A percentile compares a stretch with the other conserved stretches of the same genome.
Conservation (phyloP, 2,329 filamentous ascomycete genomes). For the Coniochaeta hoffmannii region DNA sequence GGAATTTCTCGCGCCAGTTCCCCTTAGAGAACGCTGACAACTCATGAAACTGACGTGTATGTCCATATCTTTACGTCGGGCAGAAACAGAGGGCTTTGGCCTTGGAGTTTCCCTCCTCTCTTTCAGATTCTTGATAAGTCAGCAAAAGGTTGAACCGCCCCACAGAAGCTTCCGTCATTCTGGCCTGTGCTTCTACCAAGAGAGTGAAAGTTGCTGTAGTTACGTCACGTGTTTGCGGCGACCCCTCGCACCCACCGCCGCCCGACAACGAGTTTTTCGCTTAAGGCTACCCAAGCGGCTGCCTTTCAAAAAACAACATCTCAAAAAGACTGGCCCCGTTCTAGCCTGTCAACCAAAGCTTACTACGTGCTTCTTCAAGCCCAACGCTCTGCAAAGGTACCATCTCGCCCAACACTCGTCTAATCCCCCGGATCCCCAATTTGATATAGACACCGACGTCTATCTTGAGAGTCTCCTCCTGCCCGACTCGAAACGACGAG, state of each 20-base stretch:
- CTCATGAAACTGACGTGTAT: background rate
- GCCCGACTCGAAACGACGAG: background rate
- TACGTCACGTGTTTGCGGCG: background rate
- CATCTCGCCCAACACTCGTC: background rate
- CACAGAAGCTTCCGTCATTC: background rate
- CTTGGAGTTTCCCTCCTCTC: too few species aligned
- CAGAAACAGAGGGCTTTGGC: background rate
- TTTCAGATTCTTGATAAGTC: too few species aligned
- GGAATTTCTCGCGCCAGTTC: too few species aligned
- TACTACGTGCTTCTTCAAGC: background rate
- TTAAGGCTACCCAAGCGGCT: conserved; percentile 16
- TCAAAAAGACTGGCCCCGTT: conserved; percentile 4
- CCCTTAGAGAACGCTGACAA: too few species aligned
- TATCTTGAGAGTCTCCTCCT: background rate
- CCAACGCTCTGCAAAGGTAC: conserved; percentile 4
- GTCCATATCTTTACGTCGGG: background rate
- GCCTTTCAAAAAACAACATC: conserved; percentile 18
- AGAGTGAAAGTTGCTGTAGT: background rate
- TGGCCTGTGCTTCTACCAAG: background rate
- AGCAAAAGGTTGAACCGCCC: background rate
- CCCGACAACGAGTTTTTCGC: conserved; percentile 19
- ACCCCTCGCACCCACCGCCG: background rate
- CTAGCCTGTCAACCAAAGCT: background rate
- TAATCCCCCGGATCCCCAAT: background rate
- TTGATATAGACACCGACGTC: background rate